These are phyloP conservation scores for Paraphysoderma sedebokerense DNA, from an alignment of 371 early-diverging fungal species.

Conservation along the genomic window DNA sequence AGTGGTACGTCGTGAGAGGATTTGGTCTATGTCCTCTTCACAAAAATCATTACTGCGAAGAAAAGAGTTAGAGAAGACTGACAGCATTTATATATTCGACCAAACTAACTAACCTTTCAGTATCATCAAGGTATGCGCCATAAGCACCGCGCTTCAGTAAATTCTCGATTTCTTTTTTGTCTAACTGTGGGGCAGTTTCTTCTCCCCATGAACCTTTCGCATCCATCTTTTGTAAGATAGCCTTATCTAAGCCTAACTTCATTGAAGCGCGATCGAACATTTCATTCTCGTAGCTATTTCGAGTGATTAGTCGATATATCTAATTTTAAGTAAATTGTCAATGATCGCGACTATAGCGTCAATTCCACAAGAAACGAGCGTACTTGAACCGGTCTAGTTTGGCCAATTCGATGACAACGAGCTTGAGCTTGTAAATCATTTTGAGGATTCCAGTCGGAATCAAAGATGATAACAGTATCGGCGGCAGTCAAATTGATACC, in stretches of 20 bases:
- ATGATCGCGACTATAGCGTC: constrained; percentile 88
- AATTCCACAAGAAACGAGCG: constrained; percentile 74
- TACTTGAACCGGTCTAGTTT: constrained; percentile 75
- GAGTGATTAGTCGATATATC: constrained; percentile 70
- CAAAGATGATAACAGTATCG: constrained; percentile 85
- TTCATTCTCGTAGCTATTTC: constrained; percentile 85
- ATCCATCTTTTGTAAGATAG: constrained; percentile 68
- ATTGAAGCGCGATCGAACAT: constrained; percentile 93
- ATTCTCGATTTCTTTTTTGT: constrained; percentile 74
- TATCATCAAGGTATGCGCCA: constrained; percentile 75
- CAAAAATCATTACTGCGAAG: constrained; percentile 73
- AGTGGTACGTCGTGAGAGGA: constrained; percentile 75
- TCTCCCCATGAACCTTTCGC: constrained; percentile 12
- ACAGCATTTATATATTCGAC: neutral
- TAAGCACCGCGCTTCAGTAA: constrained; percentile 82
- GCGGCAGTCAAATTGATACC: constrained; percentile 91
- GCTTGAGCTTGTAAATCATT: constrained; percentile 94
- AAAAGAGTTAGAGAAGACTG: constrained; percentile 8
- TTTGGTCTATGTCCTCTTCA: constrained; percentile 94
- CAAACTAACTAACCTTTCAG: too few relatives aligned
- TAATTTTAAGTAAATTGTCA: constrained; percentile 36
- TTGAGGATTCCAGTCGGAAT: constrained; percentile 87
- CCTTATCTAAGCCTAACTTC: constrained; percentile 82
- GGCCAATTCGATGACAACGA: constrained; percentile 91
- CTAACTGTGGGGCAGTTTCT: constrained; percentile 14